phyloP scores from a whole-genome alignment of 1,139 yeast species.

The Kodamaea suecica region DNA sequence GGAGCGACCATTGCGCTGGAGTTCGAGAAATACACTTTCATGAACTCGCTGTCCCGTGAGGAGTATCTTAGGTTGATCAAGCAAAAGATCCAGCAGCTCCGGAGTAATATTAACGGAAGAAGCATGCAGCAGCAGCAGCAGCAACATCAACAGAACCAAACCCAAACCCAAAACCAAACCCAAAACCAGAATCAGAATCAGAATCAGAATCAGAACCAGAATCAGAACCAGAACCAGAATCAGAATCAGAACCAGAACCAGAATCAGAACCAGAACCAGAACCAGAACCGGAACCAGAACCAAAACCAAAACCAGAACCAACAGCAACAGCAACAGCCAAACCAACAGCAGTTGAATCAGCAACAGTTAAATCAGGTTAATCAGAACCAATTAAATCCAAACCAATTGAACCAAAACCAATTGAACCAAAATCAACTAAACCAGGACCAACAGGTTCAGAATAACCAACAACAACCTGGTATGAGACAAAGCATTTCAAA shows the following conservation, averaged over 20 bases:
- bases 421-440: conserved; percentile 16
- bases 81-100: conserved; percentile 40
- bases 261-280: conserved; percentile 13
- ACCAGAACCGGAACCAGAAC: conserved; percentile 12
- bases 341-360: conserved; percentile 11
- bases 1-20: conserved; percentile 45
- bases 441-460: conserved; percentile 9
- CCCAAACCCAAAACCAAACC: not conserved
- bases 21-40: conserved; percentile 43
- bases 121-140: conserved; percentile 16
- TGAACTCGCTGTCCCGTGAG: conserved; percentile 38
- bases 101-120: conserved; percentile 24
- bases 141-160: conserved; percentile 19
- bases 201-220: conserved; percentile 9
- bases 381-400: conserved; percentile 14
- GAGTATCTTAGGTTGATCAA: conserved; percentile 40
- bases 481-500: conserved; percentile 14
- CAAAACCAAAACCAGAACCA: conserved; percentile 6
- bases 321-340: conserved; percentile 12
- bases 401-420: conserved; percentile 12
- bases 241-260: conserved; percentile 16
- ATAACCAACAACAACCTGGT: conserved; percentile 7
- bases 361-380: conserved; percentile 17
- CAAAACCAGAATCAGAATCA: too few relatives aligned
- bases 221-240: not conserved